These are phyloP conservation scores for Uronychia setigera DNA, from an alignment of 73 alveolate genomes.

Conservation along the genomic window DNA sequence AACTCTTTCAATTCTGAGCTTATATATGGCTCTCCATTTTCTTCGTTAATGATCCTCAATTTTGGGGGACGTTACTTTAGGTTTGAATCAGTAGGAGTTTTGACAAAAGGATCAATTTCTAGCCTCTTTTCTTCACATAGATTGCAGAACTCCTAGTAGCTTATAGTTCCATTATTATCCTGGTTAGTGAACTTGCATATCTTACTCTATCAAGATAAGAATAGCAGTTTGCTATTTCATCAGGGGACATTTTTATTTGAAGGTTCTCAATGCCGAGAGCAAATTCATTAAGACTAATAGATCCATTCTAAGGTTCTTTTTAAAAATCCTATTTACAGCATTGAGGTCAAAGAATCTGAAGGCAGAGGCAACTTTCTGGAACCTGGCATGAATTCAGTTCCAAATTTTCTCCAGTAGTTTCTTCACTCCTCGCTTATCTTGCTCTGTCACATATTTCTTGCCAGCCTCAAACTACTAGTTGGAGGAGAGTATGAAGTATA, in stretches of 20 bases:
- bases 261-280: constrained; percentile 23
- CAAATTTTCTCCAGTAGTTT: constrained; percentile 26
- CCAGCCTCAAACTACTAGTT: background rate
- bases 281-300: constrained; percentile 23
- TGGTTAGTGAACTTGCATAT: background rate
- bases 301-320: constrained; percentile 7
- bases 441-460: background rate
- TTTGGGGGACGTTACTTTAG: background rate
- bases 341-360: constrained; percentile 49
- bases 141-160: constrained; percentile 51
- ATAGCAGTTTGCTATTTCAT: constrained; percentile 8
- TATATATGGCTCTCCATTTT: background rate
- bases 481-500: background rate
- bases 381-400: constrained; percentile 17
- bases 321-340: background rate
- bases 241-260: constrained; percentile 19
- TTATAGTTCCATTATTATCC: constrained; percentile 19
- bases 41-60: background rate
- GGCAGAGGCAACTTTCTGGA: constrained; percentile 19
- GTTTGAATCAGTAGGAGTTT: background rate
- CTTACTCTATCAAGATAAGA: constrained; percentile 18
- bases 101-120: constrained; percentile 38
- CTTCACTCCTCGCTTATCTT: background rate
- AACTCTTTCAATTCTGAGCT: background rate
- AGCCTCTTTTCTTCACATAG: constrained; percentile 46